A percentile compares a stretch with the other conserved stretches of the same genome.
phyloP scores from a whole-genome alignment of 306 rosid genomes.

The Dalbergia cochinchinensis region DNA sequence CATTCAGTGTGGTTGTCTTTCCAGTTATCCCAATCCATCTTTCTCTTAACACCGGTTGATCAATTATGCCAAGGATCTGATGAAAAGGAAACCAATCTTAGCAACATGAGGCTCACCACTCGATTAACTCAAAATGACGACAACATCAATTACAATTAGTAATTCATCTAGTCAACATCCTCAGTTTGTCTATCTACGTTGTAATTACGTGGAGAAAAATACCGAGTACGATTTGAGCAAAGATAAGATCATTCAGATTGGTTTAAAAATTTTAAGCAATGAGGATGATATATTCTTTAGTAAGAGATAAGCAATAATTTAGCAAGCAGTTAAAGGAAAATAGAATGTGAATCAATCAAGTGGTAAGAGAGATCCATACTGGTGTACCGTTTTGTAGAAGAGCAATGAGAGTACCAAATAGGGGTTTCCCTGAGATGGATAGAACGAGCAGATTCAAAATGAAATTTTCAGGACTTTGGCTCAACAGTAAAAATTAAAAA shows the following conservation, averaged over 20 bases:
- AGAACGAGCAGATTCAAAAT: conserved; percentile 16
- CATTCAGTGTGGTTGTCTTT: conserved; percentile 78
- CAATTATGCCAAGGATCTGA: conserved; percentile 93
- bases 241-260: not conserved
- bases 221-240: conserved; percentile 4
- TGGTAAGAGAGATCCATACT: conserved; percentile 59
- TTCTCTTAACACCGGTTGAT: conserved; percentile 90
- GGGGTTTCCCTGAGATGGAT: conserved; percentile 79
- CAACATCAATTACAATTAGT: conserved; percentile 17
- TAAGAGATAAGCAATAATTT: conserved; percentile 4
- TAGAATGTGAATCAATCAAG: conserved; percentile 18
- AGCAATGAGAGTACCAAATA: conserved; percentile 94
- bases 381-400: conserved; percentile 78
- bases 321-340: conserved; percentile 6
- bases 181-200: conserved; percentile 1
- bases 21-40: conserved; percentile 94
- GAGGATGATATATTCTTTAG: conserved; percentile 18
- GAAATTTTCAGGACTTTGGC: conserved; percentile 5
- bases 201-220: not conserved
- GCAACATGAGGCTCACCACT: conserved; percentile 16
- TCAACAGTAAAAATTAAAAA: not conserved
- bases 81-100: conserved; percentile 37
- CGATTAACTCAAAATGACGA: conserved; percentile 24
- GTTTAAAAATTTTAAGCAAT: conserved; percentile 19
- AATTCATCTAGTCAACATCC: conserved; percentile 27